These are phyloP conservation scores for Larix sibirica DNA, from an alignment of 83 land plant species.

Conservation along the genomic window DNA sequence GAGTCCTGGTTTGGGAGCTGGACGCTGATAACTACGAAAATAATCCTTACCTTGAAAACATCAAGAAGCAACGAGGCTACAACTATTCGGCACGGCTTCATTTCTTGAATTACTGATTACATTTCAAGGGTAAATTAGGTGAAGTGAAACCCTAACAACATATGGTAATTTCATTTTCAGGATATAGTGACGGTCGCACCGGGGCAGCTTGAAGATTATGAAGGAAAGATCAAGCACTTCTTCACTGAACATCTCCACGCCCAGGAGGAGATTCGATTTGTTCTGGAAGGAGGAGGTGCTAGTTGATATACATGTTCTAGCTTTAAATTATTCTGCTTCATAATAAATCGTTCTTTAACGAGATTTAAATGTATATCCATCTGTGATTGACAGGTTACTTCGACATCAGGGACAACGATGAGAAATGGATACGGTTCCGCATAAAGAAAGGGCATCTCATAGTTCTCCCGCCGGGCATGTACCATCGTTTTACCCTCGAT, in stretches of 20 bases:
- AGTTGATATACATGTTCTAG: too few relatives aligned
- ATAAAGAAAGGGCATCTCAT: slow-evolving; percentile 15
- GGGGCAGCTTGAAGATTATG: slow-evolving; percentile 17
- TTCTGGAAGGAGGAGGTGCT: slow-evolving; percentile 19
- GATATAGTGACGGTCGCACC: slow-evolving; percentile 26
- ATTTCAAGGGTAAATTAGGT: too few relatives aligned
- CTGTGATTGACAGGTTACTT: background rate
- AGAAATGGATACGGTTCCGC: slow-evolving; percentile 20
- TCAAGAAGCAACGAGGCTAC: slow-evolving; percentile 11
- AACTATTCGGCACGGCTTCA: slow-evolving; percentile 10
- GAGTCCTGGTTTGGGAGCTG: slow-evolving; percentile 6
- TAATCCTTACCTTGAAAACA: slow-evolving; percentile 6
- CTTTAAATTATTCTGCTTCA: too few relatives aligned
- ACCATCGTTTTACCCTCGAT: slow-evolving; percentile 15
- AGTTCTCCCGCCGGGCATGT: slow-evolving; percentile 20
- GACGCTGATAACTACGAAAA: background rate
- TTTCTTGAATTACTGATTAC: background rate
- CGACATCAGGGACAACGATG: background rate
- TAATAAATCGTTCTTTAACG: too few relatives aligned
- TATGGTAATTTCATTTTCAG: background rate
- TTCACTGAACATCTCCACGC: slow-evolving; percentile 29
- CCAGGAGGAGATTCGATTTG: slow-evolving; percentile 27
- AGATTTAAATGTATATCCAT: too few relatives aligned
- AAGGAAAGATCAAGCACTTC: slow-evolving; percentile 17
- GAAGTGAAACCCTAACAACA: too few relatives aligned